phyloP scores from a whole-genome alignment of 345 rosid species.

The Hypericum perforatum region DNA sequence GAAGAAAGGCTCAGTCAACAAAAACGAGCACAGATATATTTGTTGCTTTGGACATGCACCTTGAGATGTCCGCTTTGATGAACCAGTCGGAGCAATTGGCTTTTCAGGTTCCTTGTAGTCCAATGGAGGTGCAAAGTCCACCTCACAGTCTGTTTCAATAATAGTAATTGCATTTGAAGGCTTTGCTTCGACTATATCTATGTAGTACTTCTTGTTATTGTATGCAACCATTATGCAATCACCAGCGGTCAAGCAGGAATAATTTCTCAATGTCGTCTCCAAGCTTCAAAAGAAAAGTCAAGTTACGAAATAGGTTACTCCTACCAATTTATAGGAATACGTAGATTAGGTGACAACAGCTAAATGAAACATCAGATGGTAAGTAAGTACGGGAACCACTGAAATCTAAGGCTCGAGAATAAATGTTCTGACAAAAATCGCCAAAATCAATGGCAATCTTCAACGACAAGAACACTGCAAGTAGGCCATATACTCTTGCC shows the following conservation, averaged over 20 bases:
- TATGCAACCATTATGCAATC: conserved; percentile 99
- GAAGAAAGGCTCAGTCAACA: background rate
- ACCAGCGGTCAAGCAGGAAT: conserved; percentile 93
- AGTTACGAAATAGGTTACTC: too few relatives aligned
- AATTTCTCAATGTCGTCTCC: conserved; percentile 91
- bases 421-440: too few relatives aligned
- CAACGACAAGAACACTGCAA: too few relatives aligned
- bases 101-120: conserved; percentile 96
- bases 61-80: conserved; percentile 46
- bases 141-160: conserved; percentile 99
- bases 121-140: conserved; percentile 96
- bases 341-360: too few relatives aligned
- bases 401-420: too few relatives aligned
- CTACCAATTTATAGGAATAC: background rate
- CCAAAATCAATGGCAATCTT: too few relatives aligned
- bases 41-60: conserved; percentile 26
- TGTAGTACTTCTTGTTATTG: conserved; percentile 92
- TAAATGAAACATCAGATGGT: too few relatives aligned
- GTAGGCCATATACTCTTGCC: too few relatives aligned
- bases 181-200: conserved; percentile 86
- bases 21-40: too few relatives aligned
- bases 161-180: conserved; percentile 92
- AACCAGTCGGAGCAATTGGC: conserved; percentile 34
- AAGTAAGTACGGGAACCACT: too few relatives aligned
- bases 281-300: conserved; percentile 43